A percentile compares a stretch with the other conserved stretches of the same genome.
These are phyloP conservation scores for Solanum rostratum DNA, from an alignment of 257 asterid genomes.

Conservation along the genomic window DNA sequence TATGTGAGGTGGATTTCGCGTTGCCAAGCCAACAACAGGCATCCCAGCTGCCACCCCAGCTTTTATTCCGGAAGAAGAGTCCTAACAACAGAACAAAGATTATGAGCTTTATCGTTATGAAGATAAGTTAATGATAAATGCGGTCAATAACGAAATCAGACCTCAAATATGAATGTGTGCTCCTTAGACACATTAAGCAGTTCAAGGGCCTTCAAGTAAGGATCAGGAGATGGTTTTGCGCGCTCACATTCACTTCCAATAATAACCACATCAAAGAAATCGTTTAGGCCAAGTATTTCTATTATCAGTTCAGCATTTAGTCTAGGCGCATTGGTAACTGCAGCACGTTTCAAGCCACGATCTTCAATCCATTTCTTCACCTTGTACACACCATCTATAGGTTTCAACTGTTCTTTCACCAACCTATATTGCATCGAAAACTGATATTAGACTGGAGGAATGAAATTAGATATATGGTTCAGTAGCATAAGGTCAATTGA, in stretches of 20 bases:
- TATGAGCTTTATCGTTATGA: background rate
- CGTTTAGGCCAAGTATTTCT: constrained; percentile 72
- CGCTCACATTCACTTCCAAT: constrained; percentile 81
- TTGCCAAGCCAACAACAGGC: constrained; percentile 75
- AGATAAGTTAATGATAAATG: background rate
- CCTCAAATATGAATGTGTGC: constrained; percentile 85
- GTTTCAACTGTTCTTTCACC: constrained; percentile 58
- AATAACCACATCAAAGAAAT: constrained; percentile 58
- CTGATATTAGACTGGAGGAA: background rate
- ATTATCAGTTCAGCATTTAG: constrained; percentile 78
- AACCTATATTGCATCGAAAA: constrained; percentile 35
- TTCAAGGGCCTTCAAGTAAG: constrained; percentile 86
- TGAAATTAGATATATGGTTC: background rate
- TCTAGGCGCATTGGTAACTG: constrained; percentile 90
- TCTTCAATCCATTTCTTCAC: constrained; percentile 79
- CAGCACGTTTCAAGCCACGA: constrained; percentile 82
- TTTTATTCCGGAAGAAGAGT: constrained; percentile 83
- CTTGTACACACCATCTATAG: constrained; percentile 56
- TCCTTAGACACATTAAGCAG: constrained; percentile 74
- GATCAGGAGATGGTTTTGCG: constrained; percentile 86
- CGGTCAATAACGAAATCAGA: constrained; percentile 9
- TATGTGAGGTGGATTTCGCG: constrained; percentile 62
- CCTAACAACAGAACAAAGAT: constrained; percentile 29
- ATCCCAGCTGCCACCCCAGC: constrained; percentile 95
- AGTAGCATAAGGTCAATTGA: background rate